Percentiles rank a stretch among this genome's conserved stretches.
phyloP scores from a whole-genome alignment of 345 rosid genomes.

The Euphorbia lathyris region DNA sequence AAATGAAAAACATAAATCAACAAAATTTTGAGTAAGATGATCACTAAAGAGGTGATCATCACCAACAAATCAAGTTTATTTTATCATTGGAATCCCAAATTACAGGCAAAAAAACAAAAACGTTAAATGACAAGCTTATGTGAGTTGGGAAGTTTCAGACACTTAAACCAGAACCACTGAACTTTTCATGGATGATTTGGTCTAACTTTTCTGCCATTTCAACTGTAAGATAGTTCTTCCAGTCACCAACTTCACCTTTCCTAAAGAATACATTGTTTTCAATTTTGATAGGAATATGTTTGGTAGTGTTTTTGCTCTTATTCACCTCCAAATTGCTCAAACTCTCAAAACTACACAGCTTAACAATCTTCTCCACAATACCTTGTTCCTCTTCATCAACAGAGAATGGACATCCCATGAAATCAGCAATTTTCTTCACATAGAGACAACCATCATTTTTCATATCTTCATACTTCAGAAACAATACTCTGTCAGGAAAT shows the following conservation, averaged over 20 bases:
- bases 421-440: neutral
- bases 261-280: neutral
- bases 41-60: too few species aligned
- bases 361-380: neutral
- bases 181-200: neutral
- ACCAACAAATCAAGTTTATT: too few species aligned
- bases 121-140: too few species aligned
- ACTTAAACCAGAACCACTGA: neutral
- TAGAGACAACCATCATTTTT: too few species aligned
- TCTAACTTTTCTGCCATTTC: neutral
- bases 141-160: too few species aligned
- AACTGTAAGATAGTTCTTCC: neutral
- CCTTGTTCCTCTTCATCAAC: neutral
- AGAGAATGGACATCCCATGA: neutral
- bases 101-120: too few species aligned
- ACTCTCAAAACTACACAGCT: neutral
- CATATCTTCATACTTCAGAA: too few species aligned
- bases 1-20: too few species aligned
- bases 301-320: neutral
- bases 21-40: too few species aligned
- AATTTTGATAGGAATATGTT: neutral
- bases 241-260: conserved; percentile 7
- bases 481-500: too few species aligned
- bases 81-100: too few species aligned
- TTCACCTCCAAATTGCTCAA: neutral